These are phyloP conservation scores for Umbilicaria muhlenbergii DNA, from an alignment of 495 filamentous ascomycete genomes.

Conservation along the genomic window DNA sequence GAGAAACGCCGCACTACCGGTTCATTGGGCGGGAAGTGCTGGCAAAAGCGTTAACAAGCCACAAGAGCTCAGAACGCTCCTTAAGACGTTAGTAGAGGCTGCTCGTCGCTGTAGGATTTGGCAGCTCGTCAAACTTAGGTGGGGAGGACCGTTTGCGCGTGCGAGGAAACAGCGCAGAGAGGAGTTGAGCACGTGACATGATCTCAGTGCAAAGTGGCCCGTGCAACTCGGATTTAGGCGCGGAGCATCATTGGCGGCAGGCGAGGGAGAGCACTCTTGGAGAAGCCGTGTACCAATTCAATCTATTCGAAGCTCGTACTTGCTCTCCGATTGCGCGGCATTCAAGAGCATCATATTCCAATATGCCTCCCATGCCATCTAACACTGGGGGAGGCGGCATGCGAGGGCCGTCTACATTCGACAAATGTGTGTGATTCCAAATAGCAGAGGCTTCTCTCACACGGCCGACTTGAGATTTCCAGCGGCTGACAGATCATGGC, in stretches of 20 bases:
- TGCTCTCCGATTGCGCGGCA: not conserved
- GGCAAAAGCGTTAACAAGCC: too few relatives aligned
- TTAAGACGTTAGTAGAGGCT: too few relatives aligned
- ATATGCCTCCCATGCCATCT: conserved; percentile 52
- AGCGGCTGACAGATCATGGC: conserved; percentile 13
- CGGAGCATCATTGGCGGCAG: too few relatives aligned
- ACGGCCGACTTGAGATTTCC: not conserved
- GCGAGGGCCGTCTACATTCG: conserved; percentile 64
- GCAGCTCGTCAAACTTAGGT: not conserved
- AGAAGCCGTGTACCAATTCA: too few relatives aligned
- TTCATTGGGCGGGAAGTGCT: too few relatives aligned
- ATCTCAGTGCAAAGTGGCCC: too few relatives aligned
- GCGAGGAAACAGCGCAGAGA: not conserved
- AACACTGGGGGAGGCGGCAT: conserved; percentile 20
- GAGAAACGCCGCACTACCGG: too few relatives aligned
- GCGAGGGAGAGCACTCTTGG: not conserved
- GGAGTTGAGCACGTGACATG: not conserved
- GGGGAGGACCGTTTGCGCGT: not conserved
- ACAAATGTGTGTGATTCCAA: conserved; percentile 58
- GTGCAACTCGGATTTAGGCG: too few relatives aligned
- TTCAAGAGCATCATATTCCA: conserved; percentile 9
- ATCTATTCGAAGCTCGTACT: too few relatives aligned
- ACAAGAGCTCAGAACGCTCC: too few relatives aligned
- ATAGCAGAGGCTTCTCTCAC: not conserved
- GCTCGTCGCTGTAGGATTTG: too few relatives aligned